Evolutionary conservation across 1,284 basidiomycete species (phyloP).

Genomic region (Marasmius tenuissimus): DNA sequence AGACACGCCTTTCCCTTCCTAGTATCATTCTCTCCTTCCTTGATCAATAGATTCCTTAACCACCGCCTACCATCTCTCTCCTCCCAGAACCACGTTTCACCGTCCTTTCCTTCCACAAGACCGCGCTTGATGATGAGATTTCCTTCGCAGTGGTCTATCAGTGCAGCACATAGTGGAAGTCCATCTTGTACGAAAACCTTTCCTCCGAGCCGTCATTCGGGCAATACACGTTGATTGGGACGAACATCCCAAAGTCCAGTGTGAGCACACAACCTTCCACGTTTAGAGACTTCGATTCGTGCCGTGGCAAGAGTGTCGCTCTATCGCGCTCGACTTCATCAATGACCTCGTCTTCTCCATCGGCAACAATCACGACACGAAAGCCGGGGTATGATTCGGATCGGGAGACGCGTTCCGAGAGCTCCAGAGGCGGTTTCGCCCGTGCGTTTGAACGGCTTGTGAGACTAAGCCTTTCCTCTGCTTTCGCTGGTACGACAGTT

Average conservation of each 20-base stretch:
- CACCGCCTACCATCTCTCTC: slow-evolving; percentile 73
- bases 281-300: slow-evolving; percentile 65
- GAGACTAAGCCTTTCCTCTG: slow-evolving; percentile 84
- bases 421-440: slow-evolving; percentile 47
- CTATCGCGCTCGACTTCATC: slow-evolving; percentile 31
- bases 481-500: slow-evolving; percentile 67
- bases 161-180: slow-evolving; percentile 78
- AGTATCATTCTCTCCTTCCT: slow-evolving; percentile 23
- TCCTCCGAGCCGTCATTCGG: slow-evolving; percentile 86
- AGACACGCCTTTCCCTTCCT: slow-evolving; percentile 57
- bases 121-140: slow-evolving; percentile 49
- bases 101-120: slow-evolving; percentile 41
- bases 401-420: slow-evolving; percentile 63
- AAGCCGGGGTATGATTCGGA: slow-evolving; percentile 39
- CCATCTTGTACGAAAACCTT: slow-evolving; percentile 90
- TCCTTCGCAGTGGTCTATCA: slow-evolving; percentile 91
- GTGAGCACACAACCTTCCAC: slow-evolving; percentile 79
- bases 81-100: slow-evolving; percentile 71
- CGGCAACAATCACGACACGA: slow-evolving; percentile 22
- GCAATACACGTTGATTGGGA: slow-evolving; percentile 97
- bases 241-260: slow-evolving; percentile 88
- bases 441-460: slow-evolving; percentile 36
- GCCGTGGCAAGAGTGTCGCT: slow-evolving; percentile 29
- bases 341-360: slow-evolving; percentile 22
- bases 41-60: slow-evolving; percentile 76